Base-by-base conservation (phyloP, 2,329 filamentous ascomycete species). In the Falciphora oryzae region DNA sequence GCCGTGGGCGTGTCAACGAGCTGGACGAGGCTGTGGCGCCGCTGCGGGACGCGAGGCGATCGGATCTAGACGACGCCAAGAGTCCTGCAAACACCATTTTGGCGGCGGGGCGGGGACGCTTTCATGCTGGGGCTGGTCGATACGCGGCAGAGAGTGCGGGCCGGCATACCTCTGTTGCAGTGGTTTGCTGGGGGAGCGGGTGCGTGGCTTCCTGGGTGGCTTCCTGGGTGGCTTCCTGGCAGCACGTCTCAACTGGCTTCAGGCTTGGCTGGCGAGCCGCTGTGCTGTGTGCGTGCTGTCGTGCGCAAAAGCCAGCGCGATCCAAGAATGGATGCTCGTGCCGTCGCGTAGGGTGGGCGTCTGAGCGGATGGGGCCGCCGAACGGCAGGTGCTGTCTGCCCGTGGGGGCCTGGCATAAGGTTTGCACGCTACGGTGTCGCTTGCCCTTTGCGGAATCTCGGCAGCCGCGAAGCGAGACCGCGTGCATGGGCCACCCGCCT, bases 1-100 rank as follows among this genome's bases (percentile, higher is more conserved):
- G 62, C 18, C 64, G 70, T n/a, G 69, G 69, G 13, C 70, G 67
- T 7, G 71, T 64, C 38, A 18, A 16, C 18, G 14, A 16, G 38
- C 16, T 44, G 38, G 38, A 44, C 11, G 5, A 13, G 38, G 38
- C 38, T 25, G 63, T 66, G 68, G 66, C 65, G 65, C 58, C 60
- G 29, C 32, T 44, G 38, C 25, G 38, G 14, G 60, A 28, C 38
- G 57, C 57, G 44, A 58, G 35, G 60, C 38, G 60, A 53, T 53
- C 60, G 35, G 29, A 53, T 29, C 50, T 62, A 28, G 60, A 62
- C 25, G 60, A 53, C 50, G 60, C 35, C 60, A 62, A n/a, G 50
- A 62, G 60, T 50, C 35, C 38, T 50, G 60, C 60, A 44, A 62
- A 62, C 60, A 62, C 60, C 60, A 62, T 62, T 62, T 50, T 62